These are phyloP conservation scores for Dactylellina haptotyla DNA, from an alignment of 2,329 filamentous ascomycete species.

Conservation along the genomic window DNA sequence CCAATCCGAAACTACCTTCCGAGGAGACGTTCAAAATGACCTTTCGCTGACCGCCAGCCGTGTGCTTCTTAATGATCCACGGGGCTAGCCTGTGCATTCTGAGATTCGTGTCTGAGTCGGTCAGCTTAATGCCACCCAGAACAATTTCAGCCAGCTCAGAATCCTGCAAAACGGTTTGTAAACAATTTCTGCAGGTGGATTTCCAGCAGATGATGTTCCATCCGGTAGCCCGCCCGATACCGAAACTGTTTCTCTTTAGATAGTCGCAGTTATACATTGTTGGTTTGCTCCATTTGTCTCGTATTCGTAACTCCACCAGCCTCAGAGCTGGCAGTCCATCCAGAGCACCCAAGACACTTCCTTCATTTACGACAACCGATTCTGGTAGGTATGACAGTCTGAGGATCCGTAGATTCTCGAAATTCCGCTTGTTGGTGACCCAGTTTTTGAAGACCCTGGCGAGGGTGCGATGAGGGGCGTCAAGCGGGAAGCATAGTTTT, in stretches of 20 bases:
- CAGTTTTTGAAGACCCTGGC: constrained; percentile 45
- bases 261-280: background rate
- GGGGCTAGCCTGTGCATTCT: constrained; percentile 22
- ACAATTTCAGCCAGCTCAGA: constrained; percentile 5
- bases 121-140: background rate
- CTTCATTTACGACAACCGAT: background rate
- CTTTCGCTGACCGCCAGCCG: constrained; percentile 10
- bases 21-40: constrained; percentile 32
- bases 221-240: background rate
- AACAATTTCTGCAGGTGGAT: constrained; percentile 1
- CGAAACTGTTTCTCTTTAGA: constrained; percentile 1
- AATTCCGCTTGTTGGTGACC: constrained; percentile 40
- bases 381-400: constrained; percentile 8
- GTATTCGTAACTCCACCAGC: constrained; percentile 23
- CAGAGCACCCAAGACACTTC: constrained; percentile 6
- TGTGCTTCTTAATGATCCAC: constrained; percentile 22
- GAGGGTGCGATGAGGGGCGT: background rate
- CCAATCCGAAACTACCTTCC: background rate
- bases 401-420: constrained; percentile 24
- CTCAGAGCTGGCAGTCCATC: constrained; percentile 12
- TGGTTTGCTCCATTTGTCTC: background rate
- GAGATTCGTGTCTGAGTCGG: background rate
- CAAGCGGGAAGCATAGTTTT: constrained; percentile 15
- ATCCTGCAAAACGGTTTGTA: constrained; percentile 4
- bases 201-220: constrained; percentile 28